These are phyloP conservation scores for Cordyceps farinosa DNA, from an alignment of 2,329 filamentous ascomycete genomes.

Conservation along the genomic window DNA sequence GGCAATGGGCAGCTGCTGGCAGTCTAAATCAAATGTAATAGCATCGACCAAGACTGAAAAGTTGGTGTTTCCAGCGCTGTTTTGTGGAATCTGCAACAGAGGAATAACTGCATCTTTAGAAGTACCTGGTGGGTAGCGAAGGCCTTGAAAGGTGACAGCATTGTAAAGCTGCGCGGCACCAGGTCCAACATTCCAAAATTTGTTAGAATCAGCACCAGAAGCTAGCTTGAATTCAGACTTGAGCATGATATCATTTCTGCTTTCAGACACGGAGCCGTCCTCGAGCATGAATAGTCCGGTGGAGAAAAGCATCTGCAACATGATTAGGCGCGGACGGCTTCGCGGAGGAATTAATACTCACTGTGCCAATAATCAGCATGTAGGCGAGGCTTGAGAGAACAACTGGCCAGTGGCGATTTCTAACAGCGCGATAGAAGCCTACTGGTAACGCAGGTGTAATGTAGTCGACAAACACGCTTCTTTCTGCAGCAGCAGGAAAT, in stretches of 20 bases:
- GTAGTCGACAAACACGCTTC: conserved; percentile 30
- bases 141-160: conserved; percentile 19
- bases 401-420: conserved; percentile 27
- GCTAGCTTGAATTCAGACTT: conserved; percentile 20
- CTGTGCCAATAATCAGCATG: conserved; percentile 28
- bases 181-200: conserved; percentile 11
- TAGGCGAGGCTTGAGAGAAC: conserved; percentile 25
- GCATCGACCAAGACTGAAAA: conserved; percentile 21
- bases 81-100: conserved; percentile 6
- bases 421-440: conserved; percentile 25
- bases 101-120: conserved; percentile 16
- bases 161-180: conserved; percentile 19
- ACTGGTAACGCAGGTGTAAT: conserved; percentile 26
- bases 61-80: conserved; percentile 7
- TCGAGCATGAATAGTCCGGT: conserved; percentile 30
- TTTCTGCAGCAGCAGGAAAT: conserved; percentile 20
- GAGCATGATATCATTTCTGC: conserved; percentile 21
- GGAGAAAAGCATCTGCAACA: conserved; percentile 26
- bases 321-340: neutral
- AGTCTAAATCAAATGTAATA: conserved; percentile 24
- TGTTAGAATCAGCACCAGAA: neutral
- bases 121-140: conserved; percentile 19
- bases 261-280: conserved; percentile 24
- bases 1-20: conserved; percentile 24
- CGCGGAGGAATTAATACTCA: conserved; percentile 15